Base-by-base conservation (phyloP, 2,329 filamentous ascomycete genomes). In the Curvularia spicifera region DNA sequence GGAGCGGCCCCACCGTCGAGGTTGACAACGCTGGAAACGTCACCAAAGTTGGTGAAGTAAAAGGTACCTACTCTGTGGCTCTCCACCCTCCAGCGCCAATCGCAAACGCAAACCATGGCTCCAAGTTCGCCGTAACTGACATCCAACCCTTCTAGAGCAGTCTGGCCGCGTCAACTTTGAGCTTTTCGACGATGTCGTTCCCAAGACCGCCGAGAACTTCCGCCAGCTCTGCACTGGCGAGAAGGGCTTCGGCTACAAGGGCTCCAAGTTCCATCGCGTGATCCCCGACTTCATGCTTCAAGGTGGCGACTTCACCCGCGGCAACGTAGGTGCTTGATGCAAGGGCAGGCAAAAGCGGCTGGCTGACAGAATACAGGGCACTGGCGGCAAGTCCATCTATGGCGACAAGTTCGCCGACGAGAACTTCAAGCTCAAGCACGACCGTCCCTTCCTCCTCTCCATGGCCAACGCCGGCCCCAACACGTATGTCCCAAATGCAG, bases 391-490 rank as follows among this genome's bases (percentile, higher is more conserved):
- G 83, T 96, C 91, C 79, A 96, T 96, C 86, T 96, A 96, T 81
- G 92, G 92, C 73, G 91, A 96, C 82, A 95, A 94, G 86, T 96
- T 97, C 78, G 82, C 88, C 73, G 92, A 97, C 78, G 92, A 97
- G 89, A 96, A 96, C 89, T 96, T 96, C 85, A 76, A 80, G 63
- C 76, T 84, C 69, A 88, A 87, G 83, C 93, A 97, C 87, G 80
- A 79, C 79, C 82, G 83, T 72, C 89, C 89, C 64, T 91, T 89
- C 83, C 85, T 93, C 71, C 86, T 97, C 69, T 96, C 93, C 81
- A 97, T 97, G 93, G 93, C 93, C 79, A 97, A 97, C 82, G 91
- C 93, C 72, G 93, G 93, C 71, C 90, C 90, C 76, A 96, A 98
- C 89, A 98, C 94, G 85, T 87, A 81, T 76, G 84, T 77, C 45